Evolutionary conservation across 2,329 filamentous ascomycete species (phyloP).

Genomic region (Ceratocystis cubensis): DNA sequence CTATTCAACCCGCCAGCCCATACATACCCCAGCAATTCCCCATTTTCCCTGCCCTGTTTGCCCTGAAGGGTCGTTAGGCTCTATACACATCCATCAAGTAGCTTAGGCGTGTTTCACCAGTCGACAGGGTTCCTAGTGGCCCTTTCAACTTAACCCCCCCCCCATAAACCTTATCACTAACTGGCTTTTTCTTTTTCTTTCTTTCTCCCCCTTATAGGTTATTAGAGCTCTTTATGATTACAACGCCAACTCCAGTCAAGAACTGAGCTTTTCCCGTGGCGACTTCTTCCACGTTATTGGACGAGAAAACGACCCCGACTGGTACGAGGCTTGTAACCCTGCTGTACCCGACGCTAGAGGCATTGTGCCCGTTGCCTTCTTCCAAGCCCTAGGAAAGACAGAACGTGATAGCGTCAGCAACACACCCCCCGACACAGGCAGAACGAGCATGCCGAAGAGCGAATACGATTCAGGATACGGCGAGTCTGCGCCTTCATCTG

Average conservation of each 20-base stretch:
- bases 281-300: constrained; percentile 98
- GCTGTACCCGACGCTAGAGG: constrained; percentile 74
- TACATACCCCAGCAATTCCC: not conserved
- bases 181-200: constrained; percentile 18
- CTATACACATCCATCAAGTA: not conserved
- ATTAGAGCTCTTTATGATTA: constrained; percentile 96
- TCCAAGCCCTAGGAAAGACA: constrained; percentile 82
- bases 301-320: constrained; percentile 84
- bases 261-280: constrained; percentile 83
- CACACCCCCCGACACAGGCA: constrained; percentile 44
- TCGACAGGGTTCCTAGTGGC: constrained; percentile 8
- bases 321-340: constrained; percentile 98
- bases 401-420: constrained; percentile 63
- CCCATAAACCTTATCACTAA: constrained; percentile 8
- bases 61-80: not conserved
- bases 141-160: constrained; percentile 1
- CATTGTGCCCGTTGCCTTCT: constrained; percentile 85
- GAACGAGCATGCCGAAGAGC: constrained; percentile 33
- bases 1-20: not conserved
- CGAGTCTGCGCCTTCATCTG: constrained; percentile 32
- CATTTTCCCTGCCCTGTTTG: constrained; percentile 1
- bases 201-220: constrained; percentile 44
- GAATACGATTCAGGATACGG: constrained; percentile 90
- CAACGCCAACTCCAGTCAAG: constrained; percentile 59
- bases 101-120: constrained; percentile 12